A percentile compares a stretch with the other conserved stretches of the same genome.
These are phyloP conservation scores for Priceomyces fermenticarens DNA, from an alignment of 805 yeast genomes.

Conservation along the genomic window DNA sequence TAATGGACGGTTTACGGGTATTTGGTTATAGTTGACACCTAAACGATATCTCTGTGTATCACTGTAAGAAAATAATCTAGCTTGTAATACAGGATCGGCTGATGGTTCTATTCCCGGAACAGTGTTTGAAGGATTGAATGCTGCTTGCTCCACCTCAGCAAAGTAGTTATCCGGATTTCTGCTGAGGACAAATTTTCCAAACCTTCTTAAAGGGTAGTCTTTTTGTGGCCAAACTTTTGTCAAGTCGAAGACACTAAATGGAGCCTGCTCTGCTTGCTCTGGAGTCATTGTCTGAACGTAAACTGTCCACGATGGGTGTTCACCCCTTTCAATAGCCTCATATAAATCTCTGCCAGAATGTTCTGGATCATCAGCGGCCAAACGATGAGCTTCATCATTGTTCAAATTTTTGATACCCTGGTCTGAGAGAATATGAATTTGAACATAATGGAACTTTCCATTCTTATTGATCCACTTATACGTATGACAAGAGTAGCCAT, in stretches of 20 bases:
- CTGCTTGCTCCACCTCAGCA: conserved; percentile 70
- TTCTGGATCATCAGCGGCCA: conserved; percentile 79
- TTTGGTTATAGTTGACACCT: conserved; percentile 63
- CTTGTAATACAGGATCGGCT: conserved; percentile 79
- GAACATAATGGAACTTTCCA: conserved; percentile 76
- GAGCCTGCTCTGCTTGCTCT: conserved; percentile 49
- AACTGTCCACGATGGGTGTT: conserved; percentile 79
- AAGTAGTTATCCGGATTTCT: conserved; percentile 52
- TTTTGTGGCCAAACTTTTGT: conserved; percentile 58
- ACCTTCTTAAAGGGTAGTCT: conserved; percentile 50
- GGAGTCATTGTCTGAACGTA: conserved; percentile 78
- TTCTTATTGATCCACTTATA: conserved; percentile 74
- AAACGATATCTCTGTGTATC: conserved; percentile 84
- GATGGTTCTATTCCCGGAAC: conserved; percentile 80
- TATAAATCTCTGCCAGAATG: conserved; percentile 75
- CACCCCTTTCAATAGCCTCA: conserved; percentile 72
- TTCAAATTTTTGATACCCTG: conserved; percentile 54
- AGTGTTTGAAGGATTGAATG: conserved; percentile 78
- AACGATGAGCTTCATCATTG: conserved; percentile 63
- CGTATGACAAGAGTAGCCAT: conserved; percentile 82
- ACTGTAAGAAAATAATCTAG: conserved; percentile 76
- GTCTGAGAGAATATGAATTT: conserved; percentile 67
- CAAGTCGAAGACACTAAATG: conserved; percentile 47
- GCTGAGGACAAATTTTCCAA: conserved; percentile 53
- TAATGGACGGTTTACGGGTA: conserved; percentile 49